Conservation (phyloP, 2,329 filamentous ascomycete genomes). For the Cladosporium halotolerans region DNA sequence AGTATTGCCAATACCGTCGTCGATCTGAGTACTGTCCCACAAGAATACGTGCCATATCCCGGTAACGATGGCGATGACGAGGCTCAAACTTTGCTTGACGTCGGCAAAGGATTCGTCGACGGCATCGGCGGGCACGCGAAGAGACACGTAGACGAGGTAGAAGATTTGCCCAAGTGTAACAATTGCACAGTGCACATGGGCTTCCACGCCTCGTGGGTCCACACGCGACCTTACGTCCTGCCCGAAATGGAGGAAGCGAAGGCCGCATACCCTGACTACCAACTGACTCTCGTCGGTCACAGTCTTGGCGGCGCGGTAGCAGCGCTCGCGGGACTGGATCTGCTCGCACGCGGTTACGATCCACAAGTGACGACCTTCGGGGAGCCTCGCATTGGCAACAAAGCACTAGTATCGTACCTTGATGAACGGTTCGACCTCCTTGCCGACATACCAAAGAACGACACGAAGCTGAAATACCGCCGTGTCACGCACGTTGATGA, state of each 20-base stretch:
- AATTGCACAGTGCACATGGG: constrained; percentile 93
- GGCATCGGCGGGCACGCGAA: constrained; percentile 11
- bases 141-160: constrained; percentile 27
- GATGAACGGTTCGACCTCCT: constrained; percentile 44
- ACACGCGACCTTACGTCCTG: constrained; percentile 64
- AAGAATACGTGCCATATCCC: constrained; percentile 85
- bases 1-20: constrained; percentile 86
- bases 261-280: constrained; percentile 60
- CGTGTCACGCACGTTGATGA: constrained; percentile 82
- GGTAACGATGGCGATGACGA: constrained; percentile 37
- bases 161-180: constrained; percentile 52
- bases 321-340: constrained; percentile 75
- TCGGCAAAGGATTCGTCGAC: constrained; percentile 13
- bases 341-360: constrained; percentile 68
- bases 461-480: constrained; percentile 48
- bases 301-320: constrained; percentile 90
- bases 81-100: constrained; percentile 7
- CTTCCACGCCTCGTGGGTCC: constrained; percentile 78
- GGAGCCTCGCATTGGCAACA: constrained; percentile 63
- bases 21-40: constrained; percentile 82
- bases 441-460: constrained; percentile 19
- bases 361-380: constrained; percentile 85
- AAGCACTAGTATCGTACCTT: constrained; percentile 48
- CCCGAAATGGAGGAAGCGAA: constrained; percentile 57
- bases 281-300: constrained; percentile 77